Evolutionary conservation across 169 alveolate genomes (phyloP).

Genomic region (Theileria orientalis): DNA sequence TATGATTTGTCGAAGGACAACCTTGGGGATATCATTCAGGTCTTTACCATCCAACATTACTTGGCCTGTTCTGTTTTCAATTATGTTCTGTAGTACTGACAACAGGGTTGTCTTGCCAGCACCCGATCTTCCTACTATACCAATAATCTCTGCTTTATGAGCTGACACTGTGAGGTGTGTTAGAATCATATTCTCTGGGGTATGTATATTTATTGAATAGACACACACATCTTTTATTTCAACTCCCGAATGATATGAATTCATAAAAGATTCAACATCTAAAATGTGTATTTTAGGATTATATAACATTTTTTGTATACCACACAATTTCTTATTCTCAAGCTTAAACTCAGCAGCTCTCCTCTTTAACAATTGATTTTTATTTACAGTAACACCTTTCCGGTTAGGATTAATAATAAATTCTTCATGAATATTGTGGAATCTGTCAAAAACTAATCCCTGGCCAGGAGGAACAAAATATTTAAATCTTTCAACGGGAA

Average conservation of each 20-base stretch:
- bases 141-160: too few species aligned
- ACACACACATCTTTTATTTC: slow-evolving; percentile 5
- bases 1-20: too few species aligned
- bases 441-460: not conserved
- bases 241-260: slow-evolving; percentile 12
- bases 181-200: too few species aligned
- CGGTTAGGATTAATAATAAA: not conserved
- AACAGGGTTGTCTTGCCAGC: too few species aligned
- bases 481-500: slow-evolving; percentile 6
- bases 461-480: slow-evolving; percentile 8
- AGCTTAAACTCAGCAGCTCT: not conserved
- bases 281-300: slow-evolving; percentile 4
- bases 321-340: not conserved
- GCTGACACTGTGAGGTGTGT: too few species aligned
- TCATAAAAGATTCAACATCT: not conserved
- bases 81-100: too few species aligned
- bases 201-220: slow-evolving; percentile 27
- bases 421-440: slow-evolving; percentile 16
- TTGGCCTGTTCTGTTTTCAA: too few species aligned
- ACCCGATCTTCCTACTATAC: too few species aligned
- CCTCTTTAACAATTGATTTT: not conserved
- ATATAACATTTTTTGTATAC: not conserved
- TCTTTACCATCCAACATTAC: too few species aligned
- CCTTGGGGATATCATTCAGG: too few species aligned
- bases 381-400: not conserved